phyloP scores from a whole-genome alignment of 495 filamentous ascomycete genomes.

The Talaromyces liani region DNA sequence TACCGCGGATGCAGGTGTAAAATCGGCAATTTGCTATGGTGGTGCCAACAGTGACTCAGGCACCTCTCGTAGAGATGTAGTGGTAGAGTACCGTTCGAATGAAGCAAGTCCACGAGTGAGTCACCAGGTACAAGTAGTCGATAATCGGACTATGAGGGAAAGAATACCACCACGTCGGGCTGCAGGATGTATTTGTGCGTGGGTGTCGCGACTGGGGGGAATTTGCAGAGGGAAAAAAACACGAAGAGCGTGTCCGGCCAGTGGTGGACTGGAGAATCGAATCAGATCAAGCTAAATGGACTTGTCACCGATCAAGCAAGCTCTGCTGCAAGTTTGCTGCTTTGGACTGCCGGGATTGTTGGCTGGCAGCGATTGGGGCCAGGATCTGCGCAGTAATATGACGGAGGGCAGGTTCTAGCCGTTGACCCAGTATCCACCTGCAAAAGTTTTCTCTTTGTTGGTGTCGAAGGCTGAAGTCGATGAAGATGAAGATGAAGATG shows the following conservation, averaged over 20 bases:
- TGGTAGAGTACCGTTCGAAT: not conserved
- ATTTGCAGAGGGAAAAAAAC: not conserved
- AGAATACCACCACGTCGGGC: not conserved
- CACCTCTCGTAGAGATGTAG: not conserved
- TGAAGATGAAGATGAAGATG: not conserved
- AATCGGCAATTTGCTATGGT: not conserved
- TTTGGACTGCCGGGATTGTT: not conserved
- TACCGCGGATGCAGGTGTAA: conserved; percentile 1
- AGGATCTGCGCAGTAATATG: conserved; percentile 4
- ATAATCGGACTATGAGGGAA: not conserved
- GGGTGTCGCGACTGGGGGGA: not conserved
- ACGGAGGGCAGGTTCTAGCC: not conserved
- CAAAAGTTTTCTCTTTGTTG: not conserved
- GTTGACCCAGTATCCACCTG: not conserved
- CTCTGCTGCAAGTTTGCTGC: not conserved
- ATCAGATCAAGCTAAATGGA: not conserved
- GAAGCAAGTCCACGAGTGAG: conserved; percentile 4
- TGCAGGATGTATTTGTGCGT: conserved; percentile 3
- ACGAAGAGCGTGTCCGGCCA: not conserved
- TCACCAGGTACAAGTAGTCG: conserved; percentile 1
- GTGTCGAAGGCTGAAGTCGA: not conserved
- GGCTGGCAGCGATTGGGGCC: conserved; percentile 5
- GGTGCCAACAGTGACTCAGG: not conserved
- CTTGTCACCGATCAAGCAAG: conserved; percentile 1
- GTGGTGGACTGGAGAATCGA: not conserved